Conservation (phyloP, 352 stramenopile genomes). For the Chrysophaeum taylorii region DNA sequence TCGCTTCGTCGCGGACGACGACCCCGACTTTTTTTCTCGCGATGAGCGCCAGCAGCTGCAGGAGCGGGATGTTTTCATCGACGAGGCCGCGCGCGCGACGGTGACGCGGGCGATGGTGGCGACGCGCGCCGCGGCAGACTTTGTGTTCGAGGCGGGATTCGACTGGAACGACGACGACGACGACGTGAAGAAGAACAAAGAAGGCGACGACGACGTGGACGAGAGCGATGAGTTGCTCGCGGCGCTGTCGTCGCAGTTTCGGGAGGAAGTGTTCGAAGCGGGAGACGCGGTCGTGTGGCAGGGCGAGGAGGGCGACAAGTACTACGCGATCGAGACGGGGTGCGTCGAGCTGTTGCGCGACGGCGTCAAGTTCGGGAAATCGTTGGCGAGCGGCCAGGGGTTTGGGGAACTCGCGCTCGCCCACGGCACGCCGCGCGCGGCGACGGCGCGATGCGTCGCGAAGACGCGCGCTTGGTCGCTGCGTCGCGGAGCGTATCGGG, state of each 20-base stretch:
- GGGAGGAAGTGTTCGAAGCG: conserved; percentile 12
- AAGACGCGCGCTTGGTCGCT: conserved; percentile 65
- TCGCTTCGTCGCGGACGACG: too few relatives aligned
- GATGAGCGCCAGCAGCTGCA: background rate
- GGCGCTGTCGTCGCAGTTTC: background rate
- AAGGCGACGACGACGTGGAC: conserved; percentile 4
- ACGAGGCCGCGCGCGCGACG: background rate
- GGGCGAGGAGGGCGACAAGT: conserved; percentile 27
- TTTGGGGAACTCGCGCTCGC: conserved; percentile 74
- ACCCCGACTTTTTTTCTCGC: background rate
- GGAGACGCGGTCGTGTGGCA: conserved; percentile 33
- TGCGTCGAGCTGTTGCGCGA: conserved; percentile 58
- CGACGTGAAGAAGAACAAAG: background rate
- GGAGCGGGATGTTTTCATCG: background rate
- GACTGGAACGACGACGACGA: background rate
- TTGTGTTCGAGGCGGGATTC: background rate
- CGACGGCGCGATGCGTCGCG: conserved; percentile 59
- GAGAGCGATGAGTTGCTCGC: conserved; percentile 12
- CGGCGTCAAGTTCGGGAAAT: background rate
- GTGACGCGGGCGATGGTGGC: too few relatives aligned
- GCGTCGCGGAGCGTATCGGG: conserved; percentile 37
- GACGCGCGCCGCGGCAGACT: background rate
- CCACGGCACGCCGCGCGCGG: conserved; percentile 68
- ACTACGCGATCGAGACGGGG: conserved; percentile 73
- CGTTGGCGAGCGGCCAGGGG: conserved; percentile 57